Percentiles rank a stretch among this genome's conserved stretches.
Evolutionary conservation across 73 alveolate species (phyloP).

Genomic region (Paramecium caudatum): DNA sequence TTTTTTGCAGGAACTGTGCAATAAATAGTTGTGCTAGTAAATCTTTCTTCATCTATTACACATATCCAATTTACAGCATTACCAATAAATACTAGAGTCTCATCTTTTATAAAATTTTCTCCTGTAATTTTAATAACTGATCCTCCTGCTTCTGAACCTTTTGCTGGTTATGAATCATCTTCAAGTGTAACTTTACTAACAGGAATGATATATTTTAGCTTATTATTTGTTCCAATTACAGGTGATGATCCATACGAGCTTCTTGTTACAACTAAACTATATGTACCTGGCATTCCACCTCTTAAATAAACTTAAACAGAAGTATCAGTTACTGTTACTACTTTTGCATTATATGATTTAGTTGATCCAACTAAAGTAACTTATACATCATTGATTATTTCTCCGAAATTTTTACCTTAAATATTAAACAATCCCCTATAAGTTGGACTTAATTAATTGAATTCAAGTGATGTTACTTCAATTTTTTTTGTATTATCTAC

Average conservation of each 20-base stretch:
- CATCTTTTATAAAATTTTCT: background rate
- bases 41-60: background rate
- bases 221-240: background rate
- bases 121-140: constrained; percentile 21
- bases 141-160: constrained; percentile 59
- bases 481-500: background rate
- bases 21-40: background rate
- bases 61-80: constrained; percentile 19
- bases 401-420: constrained; percentile 59
- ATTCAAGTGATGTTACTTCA: background rate
- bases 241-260: background rate
- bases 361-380: background rate
- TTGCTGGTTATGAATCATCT: background rate
- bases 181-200: background rate
- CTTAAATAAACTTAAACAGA: background rate
- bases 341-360: background rate
- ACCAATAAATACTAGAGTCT: constrained; percentile 41
- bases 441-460: background rate
- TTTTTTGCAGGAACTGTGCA: constrained; percentile 26
- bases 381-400: background rate
- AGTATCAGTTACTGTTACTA: background rate
- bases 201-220: background rate
- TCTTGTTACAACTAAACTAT: background rate
- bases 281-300: constrained; percentile 27
- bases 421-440: constrained; percentile 44